Conservation (phyloP, 108 stramenopile species). For the Mayamaea pseudoterrestris region DNA sequence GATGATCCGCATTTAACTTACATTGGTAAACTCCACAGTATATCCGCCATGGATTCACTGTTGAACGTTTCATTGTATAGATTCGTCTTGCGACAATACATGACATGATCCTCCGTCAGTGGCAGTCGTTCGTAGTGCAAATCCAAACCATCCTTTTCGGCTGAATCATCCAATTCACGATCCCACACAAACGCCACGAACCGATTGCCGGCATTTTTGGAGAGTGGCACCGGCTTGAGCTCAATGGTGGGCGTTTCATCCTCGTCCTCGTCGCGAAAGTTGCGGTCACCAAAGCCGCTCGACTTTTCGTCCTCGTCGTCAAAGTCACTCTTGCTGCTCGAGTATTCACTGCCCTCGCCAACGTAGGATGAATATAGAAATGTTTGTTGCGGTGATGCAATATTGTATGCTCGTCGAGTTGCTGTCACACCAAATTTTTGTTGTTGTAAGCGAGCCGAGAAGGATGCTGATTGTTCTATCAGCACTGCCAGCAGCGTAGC, state of each 20-base stretch:
- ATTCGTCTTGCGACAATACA: slow-evolving; percentile 77
- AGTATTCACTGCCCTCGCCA: slow-evolving; percentile 40
- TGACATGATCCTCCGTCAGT: slow-evolving; percentile 71
- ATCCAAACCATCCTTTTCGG: slow-evolving; percentile 35
- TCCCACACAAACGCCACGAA: slow-evolving; percentile 65
- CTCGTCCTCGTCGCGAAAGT: slow-evolving; percentile 16
- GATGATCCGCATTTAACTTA: slow-evolving; percentile 31
- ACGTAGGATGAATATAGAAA: slow-evolving; percentile 21
- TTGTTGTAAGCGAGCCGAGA: too few species aligned
- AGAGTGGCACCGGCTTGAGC: slow-evolving; percentile 57
- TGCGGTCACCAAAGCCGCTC: slow-evolving; percentile 4
- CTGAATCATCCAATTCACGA: slow-evolving; percentile 26
- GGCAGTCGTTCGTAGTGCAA: slow-evolving; percentile 51
- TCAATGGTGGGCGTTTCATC: slow-evolving; percentile 35
- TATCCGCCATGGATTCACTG: slow-evolving; percentile 72
- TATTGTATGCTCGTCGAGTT: too few species aligned
- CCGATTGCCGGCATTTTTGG: slow-evolving; percentile 69
- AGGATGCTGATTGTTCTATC: too few species aligned
- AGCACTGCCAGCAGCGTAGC: too few species aligned
- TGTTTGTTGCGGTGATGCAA: not conserved
- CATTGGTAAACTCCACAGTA: slow-evolving; percentile 67
- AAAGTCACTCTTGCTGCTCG: slow-evolving; percentile 32
- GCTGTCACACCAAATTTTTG: too few species aligned
- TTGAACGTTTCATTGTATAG: slow-evolving; percentile 82
- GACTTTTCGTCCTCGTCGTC: slow-evolving; percentile 33